Conservation (phyloP, 345 rosid species). For the Eucalyptus marginata region DNA sequence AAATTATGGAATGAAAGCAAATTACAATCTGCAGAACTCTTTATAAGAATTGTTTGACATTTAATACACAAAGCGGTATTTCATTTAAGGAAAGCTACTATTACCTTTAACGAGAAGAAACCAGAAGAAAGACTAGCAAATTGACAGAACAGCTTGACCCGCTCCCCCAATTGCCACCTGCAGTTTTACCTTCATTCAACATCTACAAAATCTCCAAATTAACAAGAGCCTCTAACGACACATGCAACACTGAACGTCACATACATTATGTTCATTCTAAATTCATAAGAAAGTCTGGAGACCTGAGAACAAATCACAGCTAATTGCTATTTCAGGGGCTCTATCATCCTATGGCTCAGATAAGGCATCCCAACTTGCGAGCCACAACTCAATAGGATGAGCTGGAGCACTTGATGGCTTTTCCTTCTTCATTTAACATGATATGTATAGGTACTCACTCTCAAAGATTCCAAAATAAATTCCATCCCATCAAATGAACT, state of each 20-base stretch:
- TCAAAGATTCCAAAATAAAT: background rate
- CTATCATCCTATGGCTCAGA: background rate
- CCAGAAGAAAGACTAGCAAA: constrained; percentile 48
- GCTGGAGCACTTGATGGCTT: background rate
- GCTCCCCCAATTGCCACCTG: constrained; percentile 28
- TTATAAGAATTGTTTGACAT: background rate
- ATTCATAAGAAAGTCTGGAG: background rate
- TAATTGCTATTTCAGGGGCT: background rate
- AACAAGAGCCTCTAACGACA: background rate
- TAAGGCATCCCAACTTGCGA: background rate
- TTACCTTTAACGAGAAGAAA: constrained; percentile 36
- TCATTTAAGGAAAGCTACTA: background rate
- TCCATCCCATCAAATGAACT: background rate
- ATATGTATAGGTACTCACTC: background rate
- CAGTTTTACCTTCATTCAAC: background rate
- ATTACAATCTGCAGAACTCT: background rate
- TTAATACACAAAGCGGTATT: background rate
- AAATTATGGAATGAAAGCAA: background rate
- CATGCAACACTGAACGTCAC: background rate
- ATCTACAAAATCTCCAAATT: constrained; percentile 23
- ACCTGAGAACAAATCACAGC: background rate
- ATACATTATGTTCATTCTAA: background rate
- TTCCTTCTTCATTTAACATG: background rate
- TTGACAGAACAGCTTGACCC: constrained; percentile 40
- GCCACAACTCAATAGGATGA: background rate